Conservation (phyloP, 495 filamentous ascomycete species). For the Penicillium ucsense region DNA sequence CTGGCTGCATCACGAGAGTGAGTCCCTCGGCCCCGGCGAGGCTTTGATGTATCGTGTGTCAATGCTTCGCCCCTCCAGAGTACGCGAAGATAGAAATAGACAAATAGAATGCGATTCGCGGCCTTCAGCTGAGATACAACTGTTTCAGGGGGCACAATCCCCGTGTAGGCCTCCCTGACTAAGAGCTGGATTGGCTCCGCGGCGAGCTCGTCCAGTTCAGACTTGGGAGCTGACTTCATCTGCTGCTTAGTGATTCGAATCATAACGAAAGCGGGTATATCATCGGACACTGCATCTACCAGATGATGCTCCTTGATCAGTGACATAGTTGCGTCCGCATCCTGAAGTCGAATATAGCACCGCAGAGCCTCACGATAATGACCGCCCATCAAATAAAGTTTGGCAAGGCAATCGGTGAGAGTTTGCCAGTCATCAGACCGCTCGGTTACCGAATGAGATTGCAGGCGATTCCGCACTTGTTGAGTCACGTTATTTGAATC, state of each 20-base stretch:
- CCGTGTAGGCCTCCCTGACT: slow-evolving; percentile 82
- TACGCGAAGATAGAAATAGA: slow-evolving; percentile 83
- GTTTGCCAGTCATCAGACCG: slow-evolving; percentile 78
- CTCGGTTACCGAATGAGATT: slow-evolving; percentile 54
- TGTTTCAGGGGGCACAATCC: slow-evolving; percentile 65
- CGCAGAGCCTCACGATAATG: slow-evolving; percentile 73
- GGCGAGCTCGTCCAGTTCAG: slow-evolving; percentile 67
- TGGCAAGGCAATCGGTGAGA: slow-evolving; percentile 72
- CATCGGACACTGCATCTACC: slow-evolving; percentile 74
- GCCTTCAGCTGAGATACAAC: slow-evolving; percentile 66
- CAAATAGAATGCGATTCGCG: slow-evolving; percentile 51
- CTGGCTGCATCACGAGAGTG: slow-evolving; percentile 31
- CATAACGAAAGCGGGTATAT: slow-evolving; percentile 80
- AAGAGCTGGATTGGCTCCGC: slow-evolving; percentile 76
- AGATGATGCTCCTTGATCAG: slow-evolving; percentile 77
- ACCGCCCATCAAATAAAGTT: slow-evolving; percentile 68
- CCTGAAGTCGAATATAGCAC: slow-evolving; percentile 82
- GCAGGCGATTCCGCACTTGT: slow-evolving; percentile 64
- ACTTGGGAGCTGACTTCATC: slow-evolving; percentile 50
- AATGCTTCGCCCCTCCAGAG: slow-evolving; percentile 68
- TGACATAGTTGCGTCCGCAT: slow-evolving; percentile 79
- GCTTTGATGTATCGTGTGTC: slow-evolving; percentile 26
- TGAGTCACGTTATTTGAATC: slow-evolving; percentile 58
- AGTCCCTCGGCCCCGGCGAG: slow-evolving; percentile 29
- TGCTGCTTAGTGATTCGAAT: slow-evolving; percentile 72